A percentile compares a stretch with the other conserved stretches of the same genome.
These are phyloP conservation scores for Hondaea fermentalgiana DNA, from an alignment of 108 stramenopile species.

Conservation along the genomic window DNA sequence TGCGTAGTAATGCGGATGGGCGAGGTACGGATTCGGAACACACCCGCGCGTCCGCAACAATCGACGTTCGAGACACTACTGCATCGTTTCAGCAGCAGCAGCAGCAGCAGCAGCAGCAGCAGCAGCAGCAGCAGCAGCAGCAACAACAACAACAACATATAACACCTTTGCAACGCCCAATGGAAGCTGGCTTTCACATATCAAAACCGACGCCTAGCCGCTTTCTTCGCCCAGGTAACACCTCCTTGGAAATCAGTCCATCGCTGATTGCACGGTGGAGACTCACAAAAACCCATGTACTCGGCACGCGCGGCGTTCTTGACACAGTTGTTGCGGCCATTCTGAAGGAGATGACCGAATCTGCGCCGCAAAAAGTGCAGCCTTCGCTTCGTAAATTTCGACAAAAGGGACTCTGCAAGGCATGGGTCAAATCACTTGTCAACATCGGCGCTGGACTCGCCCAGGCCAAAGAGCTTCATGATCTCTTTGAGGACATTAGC, in stretches of 20 bases:
- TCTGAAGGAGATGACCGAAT: background rate
- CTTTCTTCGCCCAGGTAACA: background rate
- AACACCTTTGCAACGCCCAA: too few relatives aligned
- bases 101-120: too few relatives aligned
- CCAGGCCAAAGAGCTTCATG: constrained; percentile 12
- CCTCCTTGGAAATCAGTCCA: background rate
- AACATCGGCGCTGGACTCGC: background rate
- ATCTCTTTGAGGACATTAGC: background rate
- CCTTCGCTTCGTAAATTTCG: background rate
- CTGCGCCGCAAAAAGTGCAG: too few relatives aligned
- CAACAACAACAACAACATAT: too few relatives aligned
- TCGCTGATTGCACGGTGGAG: background rate
- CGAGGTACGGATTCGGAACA: too few relatives aligned
- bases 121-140: too few relatives aligned
- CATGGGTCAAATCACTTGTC: background rate
- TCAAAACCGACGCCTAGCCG: too few relatives aligned
- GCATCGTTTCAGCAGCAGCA: too few relatives aligned
- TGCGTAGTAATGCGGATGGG: too few relatives aligned
- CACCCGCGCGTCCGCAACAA: too few relatives aligned
- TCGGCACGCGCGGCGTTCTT: background rate
- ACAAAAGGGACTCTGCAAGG: background rate
- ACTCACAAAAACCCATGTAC: background rate
- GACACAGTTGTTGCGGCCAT: background rate
- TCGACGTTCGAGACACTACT: too few relatives aligned
- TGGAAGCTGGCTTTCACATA: too few relatives aligned